These are phyloP conservation scores for Eremochloa ophiuroides DNA, from an alignment of 176 grass and related monocot species.

Conservation along the genomic window DNA sequence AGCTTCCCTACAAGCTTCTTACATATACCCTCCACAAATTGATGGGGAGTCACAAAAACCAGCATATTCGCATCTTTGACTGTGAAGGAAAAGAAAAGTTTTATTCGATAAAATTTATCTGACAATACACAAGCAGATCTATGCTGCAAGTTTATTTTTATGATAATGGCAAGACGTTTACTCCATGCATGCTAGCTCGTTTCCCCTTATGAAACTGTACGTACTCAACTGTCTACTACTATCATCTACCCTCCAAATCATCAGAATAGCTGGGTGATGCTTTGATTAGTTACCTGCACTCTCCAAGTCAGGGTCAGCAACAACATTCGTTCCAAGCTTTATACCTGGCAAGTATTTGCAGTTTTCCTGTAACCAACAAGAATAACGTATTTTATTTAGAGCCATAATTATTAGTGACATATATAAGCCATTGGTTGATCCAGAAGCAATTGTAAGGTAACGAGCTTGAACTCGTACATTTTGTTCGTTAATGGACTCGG, in stretches of 20 bases:
- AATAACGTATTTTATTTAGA: neutral
- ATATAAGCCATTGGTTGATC: neutral
- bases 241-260: neutral
- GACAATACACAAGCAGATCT: neutral
- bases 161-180: neutral
- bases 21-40: conserved; percentile 84
- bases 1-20: conserved; percentile 86
- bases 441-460: neutral
- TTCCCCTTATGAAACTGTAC: neutral
- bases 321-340: conserved; percentile 78
- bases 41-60: conserved; percentile 94
- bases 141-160: neutral
- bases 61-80: conserved; percentile 90
- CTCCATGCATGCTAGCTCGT: neutral
- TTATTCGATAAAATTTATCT: neutral
- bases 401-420: neutral
- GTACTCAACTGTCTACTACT: neutral
- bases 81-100: conserved; percentile 25
- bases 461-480: conserved; percentile 43
- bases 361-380: conserved; percentile 66
- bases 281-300: conserved; percentile 71
- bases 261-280: neutral
- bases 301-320: conserved; percentile 90
- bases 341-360: conserved; percentile 92
- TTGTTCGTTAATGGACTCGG: conserved; percentile 69